Conservation (phyloP, 2,329 filamentous ascomycete species). For the Trichoderma cornu-damae region DNA sequence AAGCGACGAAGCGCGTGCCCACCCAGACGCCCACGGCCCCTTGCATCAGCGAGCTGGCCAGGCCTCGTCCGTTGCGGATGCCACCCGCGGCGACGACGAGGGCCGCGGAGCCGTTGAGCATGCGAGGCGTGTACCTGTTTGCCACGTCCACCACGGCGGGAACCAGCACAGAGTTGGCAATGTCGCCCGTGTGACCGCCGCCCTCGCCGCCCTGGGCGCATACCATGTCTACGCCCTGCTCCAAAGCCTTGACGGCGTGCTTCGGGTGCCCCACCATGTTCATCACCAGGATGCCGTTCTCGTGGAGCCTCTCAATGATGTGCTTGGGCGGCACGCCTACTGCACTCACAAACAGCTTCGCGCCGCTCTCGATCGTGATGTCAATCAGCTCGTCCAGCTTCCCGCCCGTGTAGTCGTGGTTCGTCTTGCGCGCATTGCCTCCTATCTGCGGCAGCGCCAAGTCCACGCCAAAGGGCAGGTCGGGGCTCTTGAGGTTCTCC, state of each 20-base stretch:
- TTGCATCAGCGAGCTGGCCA: conserved; percentile 80
- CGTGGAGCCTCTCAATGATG: conserved; percentile 72
- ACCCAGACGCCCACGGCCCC: conserved; percentile 91
- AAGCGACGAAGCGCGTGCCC: conserved; percentile 85
- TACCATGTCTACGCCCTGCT: conserved; percentile 82
- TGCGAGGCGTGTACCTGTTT: conserved; percentile 60
- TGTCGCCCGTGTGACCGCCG: conserved; percentile 85
- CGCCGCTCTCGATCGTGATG: conserved; percentile 78
- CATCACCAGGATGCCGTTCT: conserved; percentile 79
- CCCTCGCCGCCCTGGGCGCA: conserved; percentile 92
- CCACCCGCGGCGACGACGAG: conserved; percentile 87
- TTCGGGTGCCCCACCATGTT: conserved; percentile 96
- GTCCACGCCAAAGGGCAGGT: conserved; percentile 83
- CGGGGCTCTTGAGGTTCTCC: conserved; percentile 58
- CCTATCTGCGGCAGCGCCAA: conserved; percentile 87
- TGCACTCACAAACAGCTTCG: conserved; percentile 77
- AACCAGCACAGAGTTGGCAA: conserved; percentile 79
- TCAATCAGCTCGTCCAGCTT: conserved; percentile 83
- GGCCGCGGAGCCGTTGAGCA: conserved; percentile 63
- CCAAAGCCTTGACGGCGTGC: conserved; percentile 83
- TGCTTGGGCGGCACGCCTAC: conserved; percentile 76
- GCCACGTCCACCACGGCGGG: conserved; percentile 85
- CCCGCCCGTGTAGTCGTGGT: conserved; percentile 91
- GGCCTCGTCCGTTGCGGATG: conserved; percentile 72
- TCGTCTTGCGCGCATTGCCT: conserved; percentile 77